Conservation (phyloP, 2,329 filamentous ascomycete genomes). For the Dendrostoma leiphaemia region DNA sequence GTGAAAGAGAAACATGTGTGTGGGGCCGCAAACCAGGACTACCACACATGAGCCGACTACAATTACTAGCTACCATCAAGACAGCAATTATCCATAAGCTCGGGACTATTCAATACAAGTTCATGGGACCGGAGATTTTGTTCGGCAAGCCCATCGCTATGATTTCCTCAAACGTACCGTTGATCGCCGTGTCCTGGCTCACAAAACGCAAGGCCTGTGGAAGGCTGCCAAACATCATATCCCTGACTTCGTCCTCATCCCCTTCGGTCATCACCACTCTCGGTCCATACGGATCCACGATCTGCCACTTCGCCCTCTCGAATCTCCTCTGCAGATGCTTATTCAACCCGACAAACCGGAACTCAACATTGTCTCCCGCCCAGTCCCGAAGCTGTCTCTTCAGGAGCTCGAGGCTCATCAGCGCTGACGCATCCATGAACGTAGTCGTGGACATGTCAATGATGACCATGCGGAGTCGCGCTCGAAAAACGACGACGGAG, state of each 20-base stretch:
- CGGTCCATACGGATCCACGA: neutral
- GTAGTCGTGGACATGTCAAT: conserved; percentile 29
- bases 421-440: conserved; percentile 35
- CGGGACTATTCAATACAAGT: too few species aligned
- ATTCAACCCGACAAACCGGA: conserved; percentile 6
- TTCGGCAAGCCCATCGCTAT: conserved; percentile 3
- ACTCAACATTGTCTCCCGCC: conserved; percentile 3
- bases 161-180: conserved; percentile 3
- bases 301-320: conserved; percentile 8
- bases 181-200: neutral
- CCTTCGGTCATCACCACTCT: neutral
- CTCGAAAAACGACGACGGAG: neutral
- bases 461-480: conserved; percentile 6
- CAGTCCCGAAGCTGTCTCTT: conserved; percentile 10
- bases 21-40: too few species aligned
- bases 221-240: conserved; percentile 2
- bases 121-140: too few species aligned
- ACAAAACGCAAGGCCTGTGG: conserved; percentile 1
- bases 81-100: too few species aligned
- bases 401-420: conserved; percentile 24
- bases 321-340: conserved; percentile 1
- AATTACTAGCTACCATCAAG: too few species aligned
- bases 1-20: too few species aligned
- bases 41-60: too few species aligned
- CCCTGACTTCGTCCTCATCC: neutral